Evolutionary conservation across 2,329 filamentous ascomycete genomes (phyloP).

Genomic region (Pleoardoris graminearum): DNA sequence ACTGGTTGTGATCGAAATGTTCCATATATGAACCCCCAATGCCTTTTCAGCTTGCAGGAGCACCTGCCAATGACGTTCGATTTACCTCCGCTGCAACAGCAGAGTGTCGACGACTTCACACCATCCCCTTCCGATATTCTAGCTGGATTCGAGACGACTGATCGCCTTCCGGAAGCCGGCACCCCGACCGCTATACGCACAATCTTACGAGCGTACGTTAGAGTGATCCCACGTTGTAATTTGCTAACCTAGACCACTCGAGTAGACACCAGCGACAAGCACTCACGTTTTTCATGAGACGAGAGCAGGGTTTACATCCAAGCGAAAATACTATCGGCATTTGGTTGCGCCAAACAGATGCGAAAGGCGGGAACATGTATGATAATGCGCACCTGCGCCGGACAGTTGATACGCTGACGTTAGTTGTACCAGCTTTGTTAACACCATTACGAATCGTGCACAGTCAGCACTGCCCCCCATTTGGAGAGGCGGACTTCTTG

Average conservation of each 20-base stretch:
- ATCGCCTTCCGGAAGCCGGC: background rate
- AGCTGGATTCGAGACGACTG: conserved; percentile 9
- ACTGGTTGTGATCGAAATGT: conserved; percentile 17
- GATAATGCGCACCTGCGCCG: no score
- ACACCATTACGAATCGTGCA: conserved; percentile 12
- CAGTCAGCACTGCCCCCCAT: conserved; percentile 11
- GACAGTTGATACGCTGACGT: no score
- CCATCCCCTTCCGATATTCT: conserved; percentile 1
- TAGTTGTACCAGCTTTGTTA: conserved; percentile 14
- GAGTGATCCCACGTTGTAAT: background rate
- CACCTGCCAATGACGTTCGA: conserved; percentile 15
- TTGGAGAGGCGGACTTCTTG: conserved; percentile 21
- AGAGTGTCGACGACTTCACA: background rate
- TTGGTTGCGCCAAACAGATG: background rate
- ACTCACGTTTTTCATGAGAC: background rate
- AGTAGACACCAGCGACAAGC: background rate
- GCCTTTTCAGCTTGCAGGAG: conserved; percentile 1
- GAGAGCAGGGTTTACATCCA: background rate
- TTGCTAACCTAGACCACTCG: background rate
- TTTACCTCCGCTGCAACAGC: background rate
- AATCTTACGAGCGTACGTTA: conserved; percentile 2
- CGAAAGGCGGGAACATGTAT: background rate
- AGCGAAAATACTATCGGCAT: background rate
- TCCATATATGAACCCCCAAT: conserved; percentile 19
- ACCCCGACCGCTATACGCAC: conserved; percentile 6